Evolutionary conservation across 2,329 filamentous ascomycete genomes (phyloP), one percentile per base, ranked within the genome.

Genomic region (Alternaria brassicae): DNA sequence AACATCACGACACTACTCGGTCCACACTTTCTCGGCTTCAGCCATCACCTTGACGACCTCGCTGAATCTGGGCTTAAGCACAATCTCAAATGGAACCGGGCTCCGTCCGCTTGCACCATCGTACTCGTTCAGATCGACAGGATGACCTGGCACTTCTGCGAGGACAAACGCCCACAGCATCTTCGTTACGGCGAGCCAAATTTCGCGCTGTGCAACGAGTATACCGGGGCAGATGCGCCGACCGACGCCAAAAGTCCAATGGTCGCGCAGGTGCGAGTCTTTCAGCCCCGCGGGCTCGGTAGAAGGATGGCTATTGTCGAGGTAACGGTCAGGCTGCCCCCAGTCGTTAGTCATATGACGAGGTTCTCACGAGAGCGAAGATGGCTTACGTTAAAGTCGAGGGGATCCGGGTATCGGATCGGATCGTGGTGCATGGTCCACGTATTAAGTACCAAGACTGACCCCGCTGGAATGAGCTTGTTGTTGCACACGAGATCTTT

Each of bases 191-290:
- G 47, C 47, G 13, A 50, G 32, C 32, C 21, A 39, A 12, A 50
- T 39, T 30, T 40, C 34, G 21, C 34, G 48, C 12, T 40, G 21
- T 15, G 48, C 48, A 19, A 74, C 53, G 47, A 69, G 71, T 15
- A 72, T 70, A 8, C 75, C 74, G 1, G 74, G 71, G 55, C 74
- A 77, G 25, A 76, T 65, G 3, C 75, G 61, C 17, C 70, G 56
- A 13, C 69, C 68, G 3, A 60, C 61, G 6, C 72, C 70, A 50
- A 72, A 73, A 6, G 54, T 58, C 44, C 66, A 64, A 39, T 73
- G 68, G 40, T 68, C 62, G 23, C 62, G 48, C 21, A 50, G 19
- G 21, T 34, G 36, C 17, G 48, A 47, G 44, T 68, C 60, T 2
- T 28, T n/a, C 15, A 65, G 60, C 6, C 73, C 73, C 6, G 76